Evolutionary conservation across 2,329 filamentous ascomycete species (phyloP), one percentile per base, ranked within the genome.

Genomic region (Tetracladium maxilliforme): DNA sequence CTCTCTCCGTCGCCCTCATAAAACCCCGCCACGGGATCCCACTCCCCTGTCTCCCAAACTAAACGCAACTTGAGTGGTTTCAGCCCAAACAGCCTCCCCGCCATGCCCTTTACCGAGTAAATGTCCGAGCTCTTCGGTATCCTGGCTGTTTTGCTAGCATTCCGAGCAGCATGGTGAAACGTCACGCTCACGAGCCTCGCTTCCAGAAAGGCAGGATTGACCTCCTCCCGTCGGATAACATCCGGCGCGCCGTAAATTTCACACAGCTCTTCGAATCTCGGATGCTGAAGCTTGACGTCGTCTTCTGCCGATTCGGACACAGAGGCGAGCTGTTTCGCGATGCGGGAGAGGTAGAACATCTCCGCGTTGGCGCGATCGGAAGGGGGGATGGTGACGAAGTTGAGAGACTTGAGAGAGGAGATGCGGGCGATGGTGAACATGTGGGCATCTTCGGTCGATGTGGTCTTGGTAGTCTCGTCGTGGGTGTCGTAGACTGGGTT

Each of bases 21-120:
- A 36, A 70, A 67, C 32, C 66, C 62, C 7, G 64, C 64, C 1
- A 83, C 72, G 0, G 81, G 81, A 47, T 93, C 83, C 70, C 78
- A 82, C 48, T 94, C 86, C 12, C 82, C 81, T 7, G 84, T 93
- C 53, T 93, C 83, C 78, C 82, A 92, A 1, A 90, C 54, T 24
- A 95, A 48, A 20, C 60, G 63, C 31, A 87, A 53, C 21, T 52
- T 52, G 33, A 82, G 57, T 0, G 83, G 78, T 23, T 61, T 51
- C 8, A 79, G 37, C 2, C 52, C 58, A 40, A 92, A 82, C n/a
- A 76, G 46, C 35, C 67, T 73, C 0, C 74, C 77, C 1, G 82
- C 75, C 7, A 92, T 59, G 0, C 81, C 79, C 43, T 90, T 79
- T 10, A 93, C 66, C 4, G 72, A 65, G 40, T 94, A 95, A 6